Conservation (phyloP, 208 protist genomes). For the Trypanosoma rangeli region DNA sequence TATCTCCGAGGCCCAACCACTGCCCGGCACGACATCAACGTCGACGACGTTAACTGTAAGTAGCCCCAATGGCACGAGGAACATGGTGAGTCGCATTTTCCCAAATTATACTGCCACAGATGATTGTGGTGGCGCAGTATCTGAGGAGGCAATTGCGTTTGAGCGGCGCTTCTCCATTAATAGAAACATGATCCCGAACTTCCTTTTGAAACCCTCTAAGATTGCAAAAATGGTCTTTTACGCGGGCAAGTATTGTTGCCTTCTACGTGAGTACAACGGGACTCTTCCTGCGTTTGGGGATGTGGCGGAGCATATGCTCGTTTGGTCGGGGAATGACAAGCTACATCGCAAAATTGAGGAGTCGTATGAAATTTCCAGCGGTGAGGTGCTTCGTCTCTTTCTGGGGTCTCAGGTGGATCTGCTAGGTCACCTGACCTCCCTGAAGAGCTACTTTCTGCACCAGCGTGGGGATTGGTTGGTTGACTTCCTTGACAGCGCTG, state of each 20-base stretch:
- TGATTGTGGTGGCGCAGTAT: constrained; percentile 28
- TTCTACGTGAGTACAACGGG: constrained; percentile 79
- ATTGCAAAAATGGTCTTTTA: constrained; percentile 86
- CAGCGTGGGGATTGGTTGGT: constrained; percentile 81
- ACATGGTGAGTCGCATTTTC: constrained; percentile 25
- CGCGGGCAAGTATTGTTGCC: constrained; percentile 85
- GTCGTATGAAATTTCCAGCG: constrained; percentile 77
- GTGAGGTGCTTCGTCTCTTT: constrained; percentile 72
- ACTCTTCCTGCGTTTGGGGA: constrained; percentile 57
- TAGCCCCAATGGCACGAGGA: constrained; percentile 7
- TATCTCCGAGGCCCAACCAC: constrained; percentile 48
- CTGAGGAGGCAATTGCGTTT: constrained; percentile 47
- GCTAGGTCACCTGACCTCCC: constrained; percentile 63
- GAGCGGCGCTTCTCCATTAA: constrained; percentile 87
- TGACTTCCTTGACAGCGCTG: constrained; percentile 84
- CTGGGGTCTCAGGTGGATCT: constrained; percentile 73
- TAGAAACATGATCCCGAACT: constrained; percentile 75
- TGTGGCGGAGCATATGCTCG: constrained; percentile 37
- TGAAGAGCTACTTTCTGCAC: constrained; percentile 86
- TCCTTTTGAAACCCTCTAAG: constrained; percentile 54
- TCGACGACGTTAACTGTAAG: constrained; percentile 4
- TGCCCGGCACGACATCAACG: neutral
- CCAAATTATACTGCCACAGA: constrained; percentile 15
- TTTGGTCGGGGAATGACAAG: constrained; percentile 69
- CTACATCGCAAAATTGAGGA: constrained; percentile 71